Evolutionary conservation across 345 rosid genomes (phyloP).

Genomic region (Sonneratia caseolaris): DNA sequence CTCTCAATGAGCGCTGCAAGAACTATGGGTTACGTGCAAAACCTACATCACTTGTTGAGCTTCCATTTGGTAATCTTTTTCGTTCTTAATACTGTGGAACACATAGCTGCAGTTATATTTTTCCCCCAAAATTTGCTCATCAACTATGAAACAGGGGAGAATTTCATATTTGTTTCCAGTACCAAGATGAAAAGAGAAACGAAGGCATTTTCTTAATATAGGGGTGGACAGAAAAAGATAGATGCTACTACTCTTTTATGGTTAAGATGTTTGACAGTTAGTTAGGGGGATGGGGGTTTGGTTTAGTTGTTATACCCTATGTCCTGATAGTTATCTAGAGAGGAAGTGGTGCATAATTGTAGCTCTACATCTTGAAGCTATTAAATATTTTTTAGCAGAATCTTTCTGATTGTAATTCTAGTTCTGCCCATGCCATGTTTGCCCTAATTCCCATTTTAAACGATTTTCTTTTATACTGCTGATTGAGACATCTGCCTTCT

Average conservation of each 20-base stretch:
- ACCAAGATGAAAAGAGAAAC: not conserved
- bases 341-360: not conserved
- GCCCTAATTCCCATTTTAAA: not conserved
- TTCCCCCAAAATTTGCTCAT: not conserved
- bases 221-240: not conserved
- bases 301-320: not conserved
- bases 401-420: not conserved
- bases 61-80: conserved; percentile 68
- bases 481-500: not conserved
- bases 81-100: not conserved
- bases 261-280: not conserved
- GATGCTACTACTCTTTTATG: not conserved
- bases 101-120: not conserved
- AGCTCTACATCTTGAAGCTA: not conserved
- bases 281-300: not conserved
- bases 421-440: not conserved
- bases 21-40: conserved; percentile 86
- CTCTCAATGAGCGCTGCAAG: conserved; percentile 81
- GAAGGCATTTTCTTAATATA: not conserved
- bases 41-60: conserved; percentile 79
- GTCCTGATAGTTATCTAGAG: not conserved
- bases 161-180: not conserved
- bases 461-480: not conserved
- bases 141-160: not conserved
- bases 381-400: too few relatives aligned